A percentile compares a stretch with the other conserved stretches of the same genome.
Evolutionary conservation across 352 stramenopile genomes (phyloP).

Genomic region (Globisporangium emineosum): DNA sequence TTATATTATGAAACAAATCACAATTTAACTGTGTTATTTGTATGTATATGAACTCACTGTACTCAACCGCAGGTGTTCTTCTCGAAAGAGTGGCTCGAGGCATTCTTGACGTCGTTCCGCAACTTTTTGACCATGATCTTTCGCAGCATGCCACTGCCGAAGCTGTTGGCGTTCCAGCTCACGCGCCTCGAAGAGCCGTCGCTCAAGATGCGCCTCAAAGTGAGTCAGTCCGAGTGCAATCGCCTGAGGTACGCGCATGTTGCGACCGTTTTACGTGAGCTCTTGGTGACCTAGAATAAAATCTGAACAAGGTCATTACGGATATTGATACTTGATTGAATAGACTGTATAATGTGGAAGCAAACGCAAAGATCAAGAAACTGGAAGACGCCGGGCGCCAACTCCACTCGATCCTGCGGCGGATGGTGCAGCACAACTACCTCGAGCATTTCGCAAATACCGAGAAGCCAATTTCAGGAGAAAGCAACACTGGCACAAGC

Average conservation of each 20-base stretch:
- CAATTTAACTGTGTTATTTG: too few relatives aligned
- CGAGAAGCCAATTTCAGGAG: conserved; percentile 15
- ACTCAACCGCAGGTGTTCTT: conserved; percentile 57
- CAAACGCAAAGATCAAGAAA: conserved; percentile 49
- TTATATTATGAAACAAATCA: background rate
- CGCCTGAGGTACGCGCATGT: conserved; percentile 35
- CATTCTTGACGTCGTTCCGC: conserved; percentile 68
- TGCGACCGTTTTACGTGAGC: background rate
- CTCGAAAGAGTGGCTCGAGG: conserved; percentile 63
- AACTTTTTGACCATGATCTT: conserved; percentile 84
- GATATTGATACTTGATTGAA: background rate
- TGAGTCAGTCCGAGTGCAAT: conserved; percentile 68
- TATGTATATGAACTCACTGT: too few relatives aligned
- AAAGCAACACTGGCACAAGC: conserved; percentile 26
- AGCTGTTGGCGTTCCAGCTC: conserved; percentile 74
- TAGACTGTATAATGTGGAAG: conserved; percentile 46
- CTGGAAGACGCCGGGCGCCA: conserved; percentile 60
- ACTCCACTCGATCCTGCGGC: conserved; percentile 52
- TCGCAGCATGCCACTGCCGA: conserved; percentile 63
- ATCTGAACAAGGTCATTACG: background rate
- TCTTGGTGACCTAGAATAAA: too few relatives aligned
- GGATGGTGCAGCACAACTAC: conserved; percentile 70
- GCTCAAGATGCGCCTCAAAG: conserved; percentile 63
- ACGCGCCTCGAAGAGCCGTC: conserved; percentile 64
- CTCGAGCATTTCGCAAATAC: conserved; percentile 49